Evolutionary conservation across 495 filamentous ascomycete species (phyloP), one percentile per base, ranked within the genome.

Genomic region (Tricharina praecox): DNA sequence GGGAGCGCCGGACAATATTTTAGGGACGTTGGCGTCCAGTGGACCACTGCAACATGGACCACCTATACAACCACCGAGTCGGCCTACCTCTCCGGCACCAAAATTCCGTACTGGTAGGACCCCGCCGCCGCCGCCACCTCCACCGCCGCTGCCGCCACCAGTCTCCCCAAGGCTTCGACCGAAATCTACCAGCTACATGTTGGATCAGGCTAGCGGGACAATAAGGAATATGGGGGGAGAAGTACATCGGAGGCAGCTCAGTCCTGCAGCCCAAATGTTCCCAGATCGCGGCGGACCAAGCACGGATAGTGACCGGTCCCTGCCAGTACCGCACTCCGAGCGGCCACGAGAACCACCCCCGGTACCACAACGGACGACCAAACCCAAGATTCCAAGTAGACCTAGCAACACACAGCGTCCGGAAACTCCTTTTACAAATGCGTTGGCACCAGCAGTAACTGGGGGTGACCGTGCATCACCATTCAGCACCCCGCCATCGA

Each of bases 401-500:
- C 68, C 68, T 3, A 49, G 63, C 15, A 40, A 55, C 23, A 4
- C 26, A n/a, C 40, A 50, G 23, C 60, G 63, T 36, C 48, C 47
- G 4, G 51, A 60, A n/a, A 53, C 41, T 2, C 37, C 56, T 3
- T 42, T 40, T 34, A 49, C 54, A 32, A 33, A 33, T 16, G 34
- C 52, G 11, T 42, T 54, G 39, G 51, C 56, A 2, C 56, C 56
- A 2, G 16, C 32, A n/a, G 50, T 49, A 16, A 33, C 63, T 16
- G 58, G 64, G 3, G 71, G 70, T 9, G 71, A 73, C n/a, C 66
- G 66, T 26, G 66, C 81, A 0, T 95, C 90, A 4, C 88, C 90
- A 0, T 95, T 97, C 57, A 87, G 69, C 62, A 94, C 86, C 24
- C 88, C 87, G 9, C 86, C 88, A 11, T 79, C 76, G 47, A 92